A percentile compares a stretch with the other conserved stretches of the same genome.
phyloP scores from a whole-genome alignment of 2,329 filamentous ascomycete genomes.

The Chrysosporium queenslandicum region DNA sequence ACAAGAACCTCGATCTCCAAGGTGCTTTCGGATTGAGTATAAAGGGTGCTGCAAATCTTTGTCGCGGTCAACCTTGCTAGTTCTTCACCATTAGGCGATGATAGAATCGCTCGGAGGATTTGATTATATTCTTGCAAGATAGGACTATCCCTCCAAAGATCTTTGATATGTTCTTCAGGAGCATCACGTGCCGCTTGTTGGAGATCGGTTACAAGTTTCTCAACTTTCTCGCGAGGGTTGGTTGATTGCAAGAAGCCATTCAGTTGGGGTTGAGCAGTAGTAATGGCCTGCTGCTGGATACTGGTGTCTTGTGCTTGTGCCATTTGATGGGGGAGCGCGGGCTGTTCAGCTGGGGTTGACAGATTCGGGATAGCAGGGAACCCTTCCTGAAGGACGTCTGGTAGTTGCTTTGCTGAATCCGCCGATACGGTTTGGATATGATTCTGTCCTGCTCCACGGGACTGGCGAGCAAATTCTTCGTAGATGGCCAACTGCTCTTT shows the following conservation, averaged over 20 bases:
- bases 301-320: conserved; percentile 41
- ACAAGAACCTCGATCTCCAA: conserved; percentile 56
- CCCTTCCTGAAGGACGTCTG: conserved; percentile 53
- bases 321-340: conserved; percentile 50
- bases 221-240: conserved; percentile 45
- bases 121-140: conserved; percentile 52
- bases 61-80: conserved; percentile 48
- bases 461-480: conserved; percentile 85
- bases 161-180: conserved; percentile 48
- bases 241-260: conserved; percentile 53
- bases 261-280: conserved; percentile 40
- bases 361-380: conserved; percentile 52
- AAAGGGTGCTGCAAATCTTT: conserved; percentile 48
- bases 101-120: conserved; percentile 45
- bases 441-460: conserved; percentile 50
- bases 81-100: conserved; percentile 47
- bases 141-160: conserved; percentile 45
- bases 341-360: conserved; percentile 52
- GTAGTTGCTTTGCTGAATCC: conserved; percentile 51
- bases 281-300: conserved; percentile 31
- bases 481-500: conserved; percentile 91
- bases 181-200: conserved; percentile 48
- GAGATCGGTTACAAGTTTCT: conserved; percentile 47
- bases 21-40: conserved; percentile 44
- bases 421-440: conserved; percentile 48